A percentile compares a stretch with the other conserved stretches of the same genome.
These are phyloP conservation scores for Brassica balearica DNA, from an alignment of 441 rosid species.

Conservation along the genomic window DNA sequence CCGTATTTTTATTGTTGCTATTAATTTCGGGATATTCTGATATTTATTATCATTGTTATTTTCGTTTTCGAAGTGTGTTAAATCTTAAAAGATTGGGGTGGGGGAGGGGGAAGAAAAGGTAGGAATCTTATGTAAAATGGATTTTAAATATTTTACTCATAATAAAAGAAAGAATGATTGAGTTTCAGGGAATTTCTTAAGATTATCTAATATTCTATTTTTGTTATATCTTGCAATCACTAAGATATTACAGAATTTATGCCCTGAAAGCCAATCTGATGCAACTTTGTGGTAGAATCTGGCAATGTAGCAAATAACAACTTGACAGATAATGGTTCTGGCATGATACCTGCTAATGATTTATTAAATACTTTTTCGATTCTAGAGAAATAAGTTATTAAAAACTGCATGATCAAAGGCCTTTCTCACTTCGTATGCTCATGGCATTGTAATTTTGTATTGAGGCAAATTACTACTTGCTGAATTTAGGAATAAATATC, in stretches of 20 bases:
- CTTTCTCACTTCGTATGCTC: background rate
- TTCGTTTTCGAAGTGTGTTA: conserved; percentile 49
- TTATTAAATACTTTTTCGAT: conserved; percentile 1
- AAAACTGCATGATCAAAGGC: conserved; percentile 13
- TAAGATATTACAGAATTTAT: conserved; percentile 40
- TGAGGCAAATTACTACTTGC: background rate
- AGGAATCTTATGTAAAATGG: conserved; percentile 36
- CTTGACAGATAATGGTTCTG: conserved; percentile 40
- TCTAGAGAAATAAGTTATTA: background rate
- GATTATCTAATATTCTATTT: conserved; percentile 27
- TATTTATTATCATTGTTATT: conserved; percentile 38
- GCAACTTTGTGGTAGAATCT: conserved; percentile 33
- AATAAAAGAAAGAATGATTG: conserved; percentile 34
- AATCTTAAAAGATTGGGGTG: conserved; percentile 47
- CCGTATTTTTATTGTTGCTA: conserved; percentile 41
- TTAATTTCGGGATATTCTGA: conserved; percentile 43
- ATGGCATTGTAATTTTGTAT: conserved; percentile 13
- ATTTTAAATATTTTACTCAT: conserved; percentile 27
- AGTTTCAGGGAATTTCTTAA: conserved; percentile 24
- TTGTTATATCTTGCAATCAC: conserved; percentile 31
- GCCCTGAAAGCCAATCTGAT: conserved; percentile 33
- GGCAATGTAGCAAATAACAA: conserved; percentile 33
- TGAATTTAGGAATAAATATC: background rate
- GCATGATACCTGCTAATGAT: conserved; percentile 33
- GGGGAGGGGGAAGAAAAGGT: conserved; percentile 17